Evolutionary conservation across 2,329 filamentous ascomycete species (phyloP).

Genomic region (Neoarthrinium moseri): DNA sequence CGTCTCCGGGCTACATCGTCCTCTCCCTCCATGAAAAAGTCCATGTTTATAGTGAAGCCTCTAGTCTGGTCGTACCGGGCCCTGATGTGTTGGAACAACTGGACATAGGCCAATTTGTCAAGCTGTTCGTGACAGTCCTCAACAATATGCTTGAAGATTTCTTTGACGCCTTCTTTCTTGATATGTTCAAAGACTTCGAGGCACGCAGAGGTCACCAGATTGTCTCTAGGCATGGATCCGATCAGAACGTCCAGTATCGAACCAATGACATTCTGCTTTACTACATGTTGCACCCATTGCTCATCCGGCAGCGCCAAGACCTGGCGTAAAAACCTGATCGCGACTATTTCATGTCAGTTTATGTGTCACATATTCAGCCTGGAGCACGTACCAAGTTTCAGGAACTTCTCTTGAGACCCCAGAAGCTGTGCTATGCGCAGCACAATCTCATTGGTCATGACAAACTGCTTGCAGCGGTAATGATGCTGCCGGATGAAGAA

Average conservation of each 20-base stretch:
- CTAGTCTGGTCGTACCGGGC: slow-evolving; percentile 76
- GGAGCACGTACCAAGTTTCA: slow-evolving; percentile 70
- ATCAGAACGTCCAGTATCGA: slow-evolving; percentile 82
- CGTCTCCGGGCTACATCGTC: slow-evolving; percentile 49
- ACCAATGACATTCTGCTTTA: slow-evolving; percentile 80
- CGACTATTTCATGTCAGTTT: slow-evolving; percentile 51
- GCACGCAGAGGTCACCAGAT: slow-evolving; percentile 89
- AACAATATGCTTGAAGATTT: slow-evolving; percentile 79
- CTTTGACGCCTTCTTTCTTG: slow-evolving; percentile 76
- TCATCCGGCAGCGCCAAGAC: slow-evolving; percentile 84
- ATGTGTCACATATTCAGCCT: slow-evolving; percentile 18
- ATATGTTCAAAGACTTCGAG: slow-evolving; percentile 93
- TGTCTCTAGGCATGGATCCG: slow-evolving; percentile 86
- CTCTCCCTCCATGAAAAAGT: slow-evolving; percentile 72
- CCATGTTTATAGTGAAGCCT: slow-evolving; percentile 63
- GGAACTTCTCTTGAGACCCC: slow-evolving; percentile 80
- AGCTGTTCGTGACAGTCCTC: slow-evolving; percentile 80
- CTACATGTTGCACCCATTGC: slow-evolving; percentile 84
- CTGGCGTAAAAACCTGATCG: slow-evolving; percentile 90
- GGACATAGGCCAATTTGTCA: slow-evolving; percentile 74
- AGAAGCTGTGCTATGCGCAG: slow-evolving; percentile 81
- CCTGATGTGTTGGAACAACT: slow-evolving; percentile 78
- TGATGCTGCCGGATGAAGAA: slow-evolving; percentile 92
- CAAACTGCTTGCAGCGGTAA: slow-evolving; percentile 83
- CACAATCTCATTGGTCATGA: slow-evolving; percentile 75